Evolutionary conservation across 768 basidiomycete genomes (phyloP), one percentile per base, ranked within the genome.

Genomic region (Mycena chlorophos): DNA sequence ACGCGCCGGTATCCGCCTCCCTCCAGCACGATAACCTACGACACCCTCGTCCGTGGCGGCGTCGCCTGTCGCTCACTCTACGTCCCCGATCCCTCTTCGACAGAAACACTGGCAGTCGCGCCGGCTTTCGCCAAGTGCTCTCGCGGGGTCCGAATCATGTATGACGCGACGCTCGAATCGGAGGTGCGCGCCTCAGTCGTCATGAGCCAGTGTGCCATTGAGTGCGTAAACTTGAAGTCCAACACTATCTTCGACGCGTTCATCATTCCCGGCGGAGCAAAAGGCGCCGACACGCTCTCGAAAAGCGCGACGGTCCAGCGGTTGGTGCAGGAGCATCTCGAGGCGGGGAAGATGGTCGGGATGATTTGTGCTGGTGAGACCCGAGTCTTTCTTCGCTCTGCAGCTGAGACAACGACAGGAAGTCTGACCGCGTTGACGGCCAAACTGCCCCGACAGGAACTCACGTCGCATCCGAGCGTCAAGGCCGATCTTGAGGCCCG

Each of bases 301-400:
- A 73, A 74, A 27, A 83, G 77, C 50, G 62, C 71, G 19, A 72
- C 69, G 2, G 87, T 92, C 2, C 88, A 91, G 65, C 72, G 76
- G 0, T 75, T 91, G 10, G 79, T 92, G 13, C 74, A 77, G 52
- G 69, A 75, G 20, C 91, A 83, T 63, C 66, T 88, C 42, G 67
- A 75, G 22, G 60, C 72, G 23, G 76, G 74, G 14, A 88, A 86
- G 64, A 64, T 79, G 25, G 86, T 93, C 23, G 91, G 84, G 1
- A 91, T 92, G 90, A 90, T 92, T 43, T 93, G 91, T 64, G 91
- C 91, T 49, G 90, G 90, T 86, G 51, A 29, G 77, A 3, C 10
- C 16, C 20, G n/a, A n/a, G n/a, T n/a, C 47, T 25, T 40, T 27
- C 22, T 22, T 19, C 27, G 27, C 25, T 28, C 20, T 48, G 3